Conservation (phyloP, 192 early-diverging fungal genomes). For the Coemansia sp. region DNA sequence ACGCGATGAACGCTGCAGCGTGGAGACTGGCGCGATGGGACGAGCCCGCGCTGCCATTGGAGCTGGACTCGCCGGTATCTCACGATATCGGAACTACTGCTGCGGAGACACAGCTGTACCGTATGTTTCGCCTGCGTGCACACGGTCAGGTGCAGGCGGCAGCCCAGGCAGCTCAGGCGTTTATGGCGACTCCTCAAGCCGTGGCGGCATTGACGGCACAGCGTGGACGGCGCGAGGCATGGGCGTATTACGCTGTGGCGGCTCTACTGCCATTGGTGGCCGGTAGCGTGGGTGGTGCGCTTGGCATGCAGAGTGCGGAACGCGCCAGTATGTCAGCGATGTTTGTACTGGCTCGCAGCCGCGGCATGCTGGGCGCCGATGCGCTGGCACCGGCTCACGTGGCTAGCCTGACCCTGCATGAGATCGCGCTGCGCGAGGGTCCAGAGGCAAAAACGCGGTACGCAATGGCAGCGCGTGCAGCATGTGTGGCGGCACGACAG, state of each 20-base stretch:
- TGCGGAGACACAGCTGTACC: slow-evolving; percentile 34
- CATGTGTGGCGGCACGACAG: slow-evolving; percentile 29
- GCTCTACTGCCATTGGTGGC: slow-evolving; percentile 39
- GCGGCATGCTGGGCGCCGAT: slow-evolving; percentile 11
- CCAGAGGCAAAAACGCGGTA: slow-evolving; percentile 21
- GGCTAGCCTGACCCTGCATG: slow-evolving; percentile 40
- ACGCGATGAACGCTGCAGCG: slow-evolving; percentile 38
- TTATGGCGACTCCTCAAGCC: slow-evolving; percentile 18
- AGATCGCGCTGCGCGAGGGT: slow-evolving; percentile 29
- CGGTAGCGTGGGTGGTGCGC: neutral
- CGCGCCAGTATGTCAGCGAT: slow-evolving; percentile 21
- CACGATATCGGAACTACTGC: neutral
- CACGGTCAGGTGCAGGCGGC: slow-evolving; percentile 23
- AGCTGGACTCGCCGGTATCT: neutral
- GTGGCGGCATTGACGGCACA: slow-evolving; percentile 22
- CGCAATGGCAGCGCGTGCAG: slow-evolving; percentile 30
- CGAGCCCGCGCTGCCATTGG: slow-evolving; percentile 26
- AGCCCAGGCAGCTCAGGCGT: slow-evolving; percentile 12
- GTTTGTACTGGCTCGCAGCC: slow-evolving; percentile 16
- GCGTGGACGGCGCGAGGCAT: slow-evolving; percentile 12
- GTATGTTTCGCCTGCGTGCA: slow-evolving; percentile 34
- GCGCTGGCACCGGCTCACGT: slow-evolving; percentile 22
- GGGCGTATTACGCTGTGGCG: slow-evolving; percentile 34
- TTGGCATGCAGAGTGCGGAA: slow-evolving; percentile 13
- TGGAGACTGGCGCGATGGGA: slow-evolving; percentile 52